phyloP scores from a whole-genome alignment of 2,329 filamentous ascomycete genomes.

The Whalleya microplaca region DNA sequence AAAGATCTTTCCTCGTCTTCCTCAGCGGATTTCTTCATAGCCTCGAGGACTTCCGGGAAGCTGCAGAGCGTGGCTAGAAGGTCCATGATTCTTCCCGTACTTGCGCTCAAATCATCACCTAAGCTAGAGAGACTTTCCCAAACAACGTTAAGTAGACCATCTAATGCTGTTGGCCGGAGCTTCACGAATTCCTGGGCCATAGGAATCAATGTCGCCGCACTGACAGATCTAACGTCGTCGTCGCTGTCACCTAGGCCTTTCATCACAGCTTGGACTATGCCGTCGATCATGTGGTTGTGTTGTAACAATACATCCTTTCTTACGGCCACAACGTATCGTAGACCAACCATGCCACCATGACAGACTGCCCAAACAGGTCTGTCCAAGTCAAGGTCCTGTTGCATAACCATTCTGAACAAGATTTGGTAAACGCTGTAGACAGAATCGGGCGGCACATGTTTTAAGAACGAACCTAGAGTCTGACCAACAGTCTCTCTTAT shows the following conservation, averaged over 20 bases:
- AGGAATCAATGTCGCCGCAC: slow-evolving; percentile 94
- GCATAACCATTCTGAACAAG: slow-evolving; percentile 89
- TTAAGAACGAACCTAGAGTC: slow-evolving; percentile 85
- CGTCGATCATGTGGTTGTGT: slow-evolving; percentile 86
- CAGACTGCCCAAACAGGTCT: slow-evolving; percentile 89
- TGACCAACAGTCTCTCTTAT: slow-evolving; percentile 96
- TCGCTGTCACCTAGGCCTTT: slow-evolving; percentile 89
- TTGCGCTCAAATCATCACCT: slow-evolving; percentile 96
- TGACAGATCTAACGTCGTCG: slow-evolving; percentile 95
- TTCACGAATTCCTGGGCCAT: slow-evolving; percentile 95
- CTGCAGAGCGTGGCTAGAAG: slow-evolving; percentile 92
- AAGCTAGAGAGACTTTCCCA: slow-evolving; percentile 97
- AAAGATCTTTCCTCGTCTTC: slow-evolving; percentile 88
- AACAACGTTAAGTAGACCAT: slow-evolving; percentile 87
- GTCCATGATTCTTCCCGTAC: slow-evolving; percentile 98
- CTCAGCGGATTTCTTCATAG: slow-evolving; percentile 89
- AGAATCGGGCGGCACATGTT: slow-evolving; percentile 77
- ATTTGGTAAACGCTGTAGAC: slow-evolving; percentile 85
- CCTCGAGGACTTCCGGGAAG: slow-evolving; percentile 87
- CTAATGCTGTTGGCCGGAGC: slow-evolving; percentile 76
- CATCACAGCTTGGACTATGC: slow-evolving; percentile 90
- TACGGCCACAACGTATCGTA: slow-evolving; percentile 93
- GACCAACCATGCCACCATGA: slow-evolving; percentile 96
- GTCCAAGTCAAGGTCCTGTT: slow-evolving; percentile 75
- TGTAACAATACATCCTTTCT: slow-evolving; percentile 88